Base-by-base conservation (phyloP, 2,329 filamentous ascomycete species). In the Daldinia eschscholtzii region DNA sequence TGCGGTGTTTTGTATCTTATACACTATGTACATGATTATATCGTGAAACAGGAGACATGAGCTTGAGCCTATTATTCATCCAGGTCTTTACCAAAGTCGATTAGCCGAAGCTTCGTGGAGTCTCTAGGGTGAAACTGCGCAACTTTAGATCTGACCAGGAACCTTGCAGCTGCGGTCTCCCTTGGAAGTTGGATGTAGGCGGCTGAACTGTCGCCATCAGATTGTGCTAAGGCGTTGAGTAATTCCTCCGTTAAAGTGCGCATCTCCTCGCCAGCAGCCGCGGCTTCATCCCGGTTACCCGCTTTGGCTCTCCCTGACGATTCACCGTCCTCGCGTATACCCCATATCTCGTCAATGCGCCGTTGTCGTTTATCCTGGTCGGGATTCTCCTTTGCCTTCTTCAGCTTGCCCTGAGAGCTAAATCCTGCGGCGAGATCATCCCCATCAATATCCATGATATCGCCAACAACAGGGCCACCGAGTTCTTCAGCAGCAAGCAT, bases 401-500 rank as follows among this genome's bases (percentile, higher is more conserved):
- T 88, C 20, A 81, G 81, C 68, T 86, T 88, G 12, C 88, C 88
- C 65, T 88, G 86, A 0, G 86, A 79, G 71, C 83, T 90, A 77
- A 91, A 91, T 1, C 88, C 88, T 7, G 84, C 86, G 4, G 83
- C 85, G 5, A 91, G 80, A 70, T 86, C 87, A 50, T 91, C 86
- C 7, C 86, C 73, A 83, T 89, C 80, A 23, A 92, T 75, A 78
- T 92, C 88, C 76, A 91, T 84, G 73, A 91, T 83, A 72, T 93
- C 91, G 3, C 93, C 92, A 0, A 94, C 92, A 10, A 94, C 91
- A 0, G 93, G 93, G 0, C 93, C 93, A 6, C 93, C 93, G 1
- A 94, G 84, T 75, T 94, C 92, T 80, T 97, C 93, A 0, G 92
- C 92, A 6, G 93, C 93, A 48, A 97, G 83, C 88, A 95, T 92